These are phyloP conservation scores for Acephala macrosclerotiorum DNA, from an alignment of 2,329 filamentous ascomycete species.

Conservation along the genomic window DNA sequence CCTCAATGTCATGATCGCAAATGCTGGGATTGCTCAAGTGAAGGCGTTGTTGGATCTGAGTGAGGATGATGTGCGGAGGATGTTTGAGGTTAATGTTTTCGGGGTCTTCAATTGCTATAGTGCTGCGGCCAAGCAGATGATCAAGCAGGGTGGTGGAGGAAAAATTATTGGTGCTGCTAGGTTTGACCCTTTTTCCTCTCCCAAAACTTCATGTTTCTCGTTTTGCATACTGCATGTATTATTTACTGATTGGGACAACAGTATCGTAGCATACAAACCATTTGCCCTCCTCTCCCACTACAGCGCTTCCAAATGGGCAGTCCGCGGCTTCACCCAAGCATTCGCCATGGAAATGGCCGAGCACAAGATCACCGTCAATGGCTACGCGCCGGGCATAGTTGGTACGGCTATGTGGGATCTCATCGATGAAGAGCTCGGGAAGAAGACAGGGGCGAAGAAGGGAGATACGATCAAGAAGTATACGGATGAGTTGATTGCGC, in stretches of 20 bases:
- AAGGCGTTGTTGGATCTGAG: slow-evolving; percentile 39
- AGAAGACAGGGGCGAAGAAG: slow-evolving; percentile 56
- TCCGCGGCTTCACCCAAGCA: slow-evolving; percentile 69
- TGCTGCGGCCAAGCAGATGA: slow-evolving; percentile 69
- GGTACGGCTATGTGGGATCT: slow-evolving; percentile 73
- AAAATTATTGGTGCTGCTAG: slow-evolving; percentile 42
- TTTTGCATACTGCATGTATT: too few relatives aligned
- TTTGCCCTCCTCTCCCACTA: slow-evolving; percentile 68
- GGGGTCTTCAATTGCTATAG: slow-evolving; percentile 72
- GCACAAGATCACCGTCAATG: slow-evolving; percentile 72
- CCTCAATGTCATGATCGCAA: slow-evolving; percentile 43
- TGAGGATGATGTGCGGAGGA: slow-evolving; percentile 47
- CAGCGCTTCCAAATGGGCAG: slow-evolving; percentile 70
- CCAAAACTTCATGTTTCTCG: too few relatives aligned
- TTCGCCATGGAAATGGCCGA: slow-evolving; percentile 72
- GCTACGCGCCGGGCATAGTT: slow-evolving; percentile 71
- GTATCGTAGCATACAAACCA: slow-evolving; percentile 66
- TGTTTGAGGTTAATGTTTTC: slow-evolving; percentile 71
- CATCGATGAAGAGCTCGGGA: slow-evolving; percentile 67
- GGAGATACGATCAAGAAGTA: slow-evolving; percentile 64
- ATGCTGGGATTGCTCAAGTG: slow-evolving; percentile 42
- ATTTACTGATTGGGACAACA: slow-evolving; percentile 46
- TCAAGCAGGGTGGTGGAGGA: slow-evolving; percentile 60
- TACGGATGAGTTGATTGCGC: slow-evolving; percentile 58
- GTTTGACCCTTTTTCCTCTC: slow-evolving; percentile 24